A percentile compares a stretch with the other conserved stretches of the same genome.
Conservation (phyloP, 2,329 filamentous ascomycete genomes). For the Ophiocordyceps sinensis region DNA sequence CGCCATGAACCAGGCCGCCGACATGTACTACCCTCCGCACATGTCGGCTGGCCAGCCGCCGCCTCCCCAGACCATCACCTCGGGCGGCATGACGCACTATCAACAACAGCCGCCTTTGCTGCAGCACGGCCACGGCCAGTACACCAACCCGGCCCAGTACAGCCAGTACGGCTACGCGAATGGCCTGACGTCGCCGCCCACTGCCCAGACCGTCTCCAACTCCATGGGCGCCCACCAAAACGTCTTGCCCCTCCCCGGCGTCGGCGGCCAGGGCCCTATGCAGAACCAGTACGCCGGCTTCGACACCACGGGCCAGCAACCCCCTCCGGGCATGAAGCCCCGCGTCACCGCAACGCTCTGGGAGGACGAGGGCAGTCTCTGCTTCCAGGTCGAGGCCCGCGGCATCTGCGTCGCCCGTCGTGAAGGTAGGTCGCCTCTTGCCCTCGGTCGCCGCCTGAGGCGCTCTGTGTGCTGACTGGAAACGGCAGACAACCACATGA, state of each 20-base stretch:
- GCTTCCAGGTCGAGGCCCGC: slow-evolving; percentile 93
- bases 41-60: slow-evolving; percentile 66
- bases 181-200: slow-evolving; percentile 68
- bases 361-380: slow-evolving; percentile 96
- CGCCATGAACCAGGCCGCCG: slow-evolving; percentile 72
- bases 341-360: slow-evolving; percentile 91
- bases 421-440: slow-evolving; percentile 52
- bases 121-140: slow-evolving; percentile 57
- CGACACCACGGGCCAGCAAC: slow-evolving; percentile 83
- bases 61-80: slow-evolving; percentile 62
- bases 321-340: slow-evolving; percentile 89
- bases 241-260: slow-evolving; percentile 56
- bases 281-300: slow-evolving; percentile 45
- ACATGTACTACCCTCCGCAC: slow-evolving; percentile 76
- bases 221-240: slow-evolving; percentile 49
- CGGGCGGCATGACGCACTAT: slow-evolving; percentile 61
- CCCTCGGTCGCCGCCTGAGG: not conserved
- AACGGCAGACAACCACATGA: slow-evolving; percentile 83
- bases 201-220: slow-evolving; percentile 52
- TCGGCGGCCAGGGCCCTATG: slow-evolving; percentile 31
- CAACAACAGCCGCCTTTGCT: slow-evolving; percentile 62
- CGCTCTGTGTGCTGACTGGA: not conserved
- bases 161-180: slow-evolving; percentile 60
- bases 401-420: slow-evolving; percentile 90
- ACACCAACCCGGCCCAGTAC: slow-evolving; percentile 48